A percentile compares a stretch with the other conserved stretches of the same genome.
Evolutionary conservation across 2,329 filamentous ascomycete species (phyloP).

Genomic region (Penicillium concentricum): DNA sequence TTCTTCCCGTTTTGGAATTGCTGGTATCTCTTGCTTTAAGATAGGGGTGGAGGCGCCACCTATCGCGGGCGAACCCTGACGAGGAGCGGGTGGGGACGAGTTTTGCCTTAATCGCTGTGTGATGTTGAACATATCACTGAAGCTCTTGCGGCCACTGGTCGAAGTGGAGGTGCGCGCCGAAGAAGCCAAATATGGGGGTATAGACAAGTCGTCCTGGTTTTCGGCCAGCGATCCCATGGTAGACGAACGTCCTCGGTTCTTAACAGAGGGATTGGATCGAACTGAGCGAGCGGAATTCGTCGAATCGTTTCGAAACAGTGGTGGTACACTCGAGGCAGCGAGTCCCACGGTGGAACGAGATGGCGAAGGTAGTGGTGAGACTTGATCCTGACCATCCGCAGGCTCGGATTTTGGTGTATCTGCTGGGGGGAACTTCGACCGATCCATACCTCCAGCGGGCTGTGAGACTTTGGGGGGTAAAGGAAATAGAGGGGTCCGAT

Average conservation of each 20-base stretch:
- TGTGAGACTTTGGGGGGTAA: constrained; percentile 67
- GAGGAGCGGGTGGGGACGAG: constrained; percentile 66
- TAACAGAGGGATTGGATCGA: constrained; percentile 52
- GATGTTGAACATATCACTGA: constrained; percentile 82
- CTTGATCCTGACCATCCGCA: constrained; percentile 32
- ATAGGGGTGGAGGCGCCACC: constrained; percentile 67
- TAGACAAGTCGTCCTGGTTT: constrained; percentile 68
- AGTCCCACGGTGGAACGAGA: constrained; percentile 54
- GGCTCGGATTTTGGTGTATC: constrained; percentile 24
- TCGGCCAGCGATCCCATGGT: constrained; percentile 82
- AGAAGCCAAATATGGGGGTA: constrained; percentile 59
- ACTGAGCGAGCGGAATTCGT: constrained; percentile 65
- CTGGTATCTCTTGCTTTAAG: constrained; percentile 65
- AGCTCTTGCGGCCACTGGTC: constrained; percentile 82
- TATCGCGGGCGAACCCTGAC: constrained; percentile 61
- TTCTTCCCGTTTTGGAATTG: constrained; percentile 76
- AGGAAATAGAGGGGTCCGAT: constrained; percentile 77
- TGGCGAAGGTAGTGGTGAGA: constrained; percentile 49
- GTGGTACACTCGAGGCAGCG: constrained; percentile 46
- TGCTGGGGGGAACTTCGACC: constrained; percentile 20
- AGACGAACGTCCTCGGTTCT: constrained; percentile 74
- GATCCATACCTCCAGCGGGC: constrained; percentile 13
- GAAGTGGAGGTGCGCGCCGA: constrained; percentile 74
- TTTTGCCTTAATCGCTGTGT: constrained; percentile 75
- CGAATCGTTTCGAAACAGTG: constrained; percentile 60